A percentile compares a stretch with the other conserved stretches of the same genome.
Evolutionary conservation across 768 basidiomycete species (phyloP).

Genomic region (Panaeolus cyanescens): DNA sequence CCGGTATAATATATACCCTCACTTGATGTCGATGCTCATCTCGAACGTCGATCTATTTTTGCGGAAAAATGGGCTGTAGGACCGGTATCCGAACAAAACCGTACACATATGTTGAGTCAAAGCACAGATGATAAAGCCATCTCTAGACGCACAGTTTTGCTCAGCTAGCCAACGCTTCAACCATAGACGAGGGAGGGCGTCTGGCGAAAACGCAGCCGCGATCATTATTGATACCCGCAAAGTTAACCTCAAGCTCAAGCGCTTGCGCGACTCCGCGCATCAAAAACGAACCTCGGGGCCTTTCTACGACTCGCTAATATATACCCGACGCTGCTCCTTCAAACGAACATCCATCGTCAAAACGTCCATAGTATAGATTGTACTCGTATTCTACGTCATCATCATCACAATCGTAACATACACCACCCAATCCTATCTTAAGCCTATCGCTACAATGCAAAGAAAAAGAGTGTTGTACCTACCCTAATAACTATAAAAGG

Average conservation of each 20-base stretch:
- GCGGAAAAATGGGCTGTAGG: neutral
- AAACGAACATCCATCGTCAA: too few species aligned
- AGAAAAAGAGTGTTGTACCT: neutral
- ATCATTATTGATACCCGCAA: neutral
- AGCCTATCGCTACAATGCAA: neutral
- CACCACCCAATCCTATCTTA: neutral
- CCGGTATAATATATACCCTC: neutral
- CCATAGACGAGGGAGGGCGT: too few species aligned
- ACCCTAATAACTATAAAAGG: neutral
- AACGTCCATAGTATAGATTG: neutral
- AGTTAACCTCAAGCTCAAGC: slow-evolving; percentile 2
- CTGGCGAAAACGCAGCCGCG: neutral
- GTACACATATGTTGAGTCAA: too few species aligned
- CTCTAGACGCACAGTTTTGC: too few species aligned
- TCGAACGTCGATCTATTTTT: slow-evolving; percentile 1
- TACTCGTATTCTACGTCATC: neutral
- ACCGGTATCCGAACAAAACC: neutral
- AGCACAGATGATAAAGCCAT: too few species aligned
- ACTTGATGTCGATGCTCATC: neutral
- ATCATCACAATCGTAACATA: neutral
- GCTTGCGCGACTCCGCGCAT: neutral
- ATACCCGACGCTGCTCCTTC: too few species aligned
- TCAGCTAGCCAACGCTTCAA: too few species aligned
- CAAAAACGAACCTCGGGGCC: neutral
- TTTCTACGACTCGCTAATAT: too few species aligned